Percentiles rank a stretch among this genome's conserved stretches.
phyloP scores from a whole-genome alignment of 2,329 filamentous ascomycete genomes.

The Trichoderma afroharzianum region DNA sequence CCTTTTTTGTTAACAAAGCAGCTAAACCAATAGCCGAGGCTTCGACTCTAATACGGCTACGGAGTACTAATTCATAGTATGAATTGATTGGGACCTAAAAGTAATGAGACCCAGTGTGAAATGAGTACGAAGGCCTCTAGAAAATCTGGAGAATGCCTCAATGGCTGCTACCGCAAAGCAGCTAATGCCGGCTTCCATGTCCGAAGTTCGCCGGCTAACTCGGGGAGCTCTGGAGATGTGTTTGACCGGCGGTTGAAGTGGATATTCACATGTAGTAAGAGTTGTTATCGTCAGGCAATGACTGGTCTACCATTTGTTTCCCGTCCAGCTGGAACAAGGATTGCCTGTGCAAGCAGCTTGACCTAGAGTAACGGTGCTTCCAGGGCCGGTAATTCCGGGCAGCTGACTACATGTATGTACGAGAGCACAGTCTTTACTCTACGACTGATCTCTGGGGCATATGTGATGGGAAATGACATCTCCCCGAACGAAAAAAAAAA shows the following conservation, averaged over 20 bases:
- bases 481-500: neutral
- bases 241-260: neutral
- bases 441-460: neutral
- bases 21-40: constrained; percentile 10
- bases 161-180: neutral
- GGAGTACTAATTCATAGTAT: too few relatives aligned
- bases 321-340: neutral
- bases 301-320: neutral
- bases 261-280: neutral
- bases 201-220: neutral
- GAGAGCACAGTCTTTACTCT: neutral
- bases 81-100: neutral
- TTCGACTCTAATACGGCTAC: neutral
- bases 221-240: neutral
- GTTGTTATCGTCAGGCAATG: neutral
- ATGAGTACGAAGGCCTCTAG: neutral
- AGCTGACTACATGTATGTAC: neutral
- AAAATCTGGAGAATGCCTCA: neutral
- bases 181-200: neutral
- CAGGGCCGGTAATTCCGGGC: neutral
- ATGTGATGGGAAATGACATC: neutral
- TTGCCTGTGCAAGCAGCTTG: neutral
- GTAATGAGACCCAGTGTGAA: neutral
- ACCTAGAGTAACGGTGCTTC: neutral
- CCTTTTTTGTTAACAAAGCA: neutral